A percentile compares a stretch with the other conserved stretches of the same genome.
Evolutionary conservation across 2,329 filamentous ascomycete genomes (phyloP).

Genomic region (Torrubiella hemipterigena): DNA sequence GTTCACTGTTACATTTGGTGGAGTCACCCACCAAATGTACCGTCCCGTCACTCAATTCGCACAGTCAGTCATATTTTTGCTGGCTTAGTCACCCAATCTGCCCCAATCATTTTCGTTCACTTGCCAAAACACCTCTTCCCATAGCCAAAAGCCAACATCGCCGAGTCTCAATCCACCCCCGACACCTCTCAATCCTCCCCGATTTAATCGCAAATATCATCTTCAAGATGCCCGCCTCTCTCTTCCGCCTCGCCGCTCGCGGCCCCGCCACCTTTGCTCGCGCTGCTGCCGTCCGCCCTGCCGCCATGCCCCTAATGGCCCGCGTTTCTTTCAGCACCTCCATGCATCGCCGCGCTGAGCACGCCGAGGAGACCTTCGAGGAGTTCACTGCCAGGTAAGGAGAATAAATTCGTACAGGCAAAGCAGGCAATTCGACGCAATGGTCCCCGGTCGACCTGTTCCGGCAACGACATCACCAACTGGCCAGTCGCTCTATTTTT

Average conservation of each 20-base stretch:
- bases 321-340: slow-evolving; percentile 50
- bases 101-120: slow-evolving; percentile 15
- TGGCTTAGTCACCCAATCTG: slow-evolving; percentile 19
- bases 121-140: slow-evolving; percentile 17
- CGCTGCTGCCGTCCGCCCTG: slow-evolving; percentile 46
- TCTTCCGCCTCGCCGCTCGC: slow-evolving; percentile 63
- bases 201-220: slow-evolving; percentile 12
- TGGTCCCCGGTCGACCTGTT: no score
- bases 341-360: slow-evolving; percentile 41
- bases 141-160: slow-evolving; percentile 10
- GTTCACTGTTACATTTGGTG: no score
- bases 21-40: no score
- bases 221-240: slow-evolving; percentile 46
- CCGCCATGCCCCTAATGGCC: slow-evolving; percentile 41
- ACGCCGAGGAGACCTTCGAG: slow-evolving; percentile 96
- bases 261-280: slow-evolving; percentile 52
- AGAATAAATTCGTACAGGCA: slow-evolving; percentile 3
- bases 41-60: slow-evolving; percentile 14
- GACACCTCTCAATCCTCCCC: slow-evolving; percentile 5
- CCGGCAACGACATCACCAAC: no score
- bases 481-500: no score
- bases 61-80: slow-evolving; percentile 13
- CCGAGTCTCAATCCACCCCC: slow-evolving; percentile 6
- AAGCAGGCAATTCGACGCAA: no score
- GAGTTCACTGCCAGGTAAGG: slow-evolving; percentile 94